phyloP scores from a whole-genome alignment of 1,139 yeast genomes.

The Yamadazyma diddensiae region DNA sequence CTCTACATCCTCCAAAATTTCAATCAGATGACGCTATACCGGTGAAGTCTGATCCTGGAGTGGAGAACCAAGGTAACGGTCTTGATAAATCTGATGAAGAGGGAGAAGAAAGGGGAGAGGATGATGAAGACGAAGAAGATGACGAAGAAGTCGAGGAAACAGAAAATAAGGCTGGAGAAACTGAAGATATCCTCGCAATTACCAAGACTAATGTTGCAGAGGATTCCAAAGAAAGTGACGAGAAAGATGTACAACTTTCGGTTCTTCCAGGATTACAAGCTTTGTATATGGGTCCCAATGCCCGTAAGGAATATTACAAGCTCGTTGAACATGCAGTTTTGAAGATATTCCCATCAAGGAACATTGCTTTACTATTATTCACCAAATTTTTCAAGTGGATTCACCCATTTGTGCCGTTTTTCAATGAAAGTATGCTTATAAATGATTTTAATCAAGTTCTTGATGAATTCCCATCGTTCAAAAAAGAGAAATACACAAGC shows the following conservation, averaged over 20 bases:
- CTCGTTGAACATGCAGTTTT: conserved; percentile 29
- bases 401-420: conserved; percentile 37
- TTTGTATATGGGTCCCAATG: conserved; percentile 17
- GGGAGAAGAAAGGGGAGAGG: conserved; percentile 7
- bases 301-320: conserved; percentile 25
- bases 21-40: neutral
- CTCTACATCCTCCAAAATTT: neutral
- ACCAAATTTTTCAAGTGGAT: conserved; percentile 40
- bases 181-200: conserved; percentile 14
- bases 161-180: conserved; percentile 11
- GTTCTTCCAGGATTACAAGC: conserved; percentile 23
- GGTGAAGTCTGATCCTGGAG: neutral
- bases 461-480: conserved; percentile 25
- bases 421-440: conserved; percentile 29
- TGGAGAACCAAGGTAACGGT: neutral
- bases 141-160: conserved; percentile 13
- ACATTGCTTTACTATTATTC: conserved; percentile 27
- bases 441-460: conserved; percentile 27
- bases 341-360: conserved; percentile 31
- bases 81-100: conserved; percentile 3
- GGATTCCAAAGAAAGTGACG: conserved; percentile 9
- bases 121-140: conserved; percentile 12
- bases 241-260: conserved; percentile 9
- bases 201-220: conserved; percentile 12
- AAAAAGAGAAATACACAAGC: conserved; percentile 19